These are phyloP conservation scores for Posidonia oceanica DNA, from an alignment of 116 monocot species.

Conservation along the genomic window DNA sequence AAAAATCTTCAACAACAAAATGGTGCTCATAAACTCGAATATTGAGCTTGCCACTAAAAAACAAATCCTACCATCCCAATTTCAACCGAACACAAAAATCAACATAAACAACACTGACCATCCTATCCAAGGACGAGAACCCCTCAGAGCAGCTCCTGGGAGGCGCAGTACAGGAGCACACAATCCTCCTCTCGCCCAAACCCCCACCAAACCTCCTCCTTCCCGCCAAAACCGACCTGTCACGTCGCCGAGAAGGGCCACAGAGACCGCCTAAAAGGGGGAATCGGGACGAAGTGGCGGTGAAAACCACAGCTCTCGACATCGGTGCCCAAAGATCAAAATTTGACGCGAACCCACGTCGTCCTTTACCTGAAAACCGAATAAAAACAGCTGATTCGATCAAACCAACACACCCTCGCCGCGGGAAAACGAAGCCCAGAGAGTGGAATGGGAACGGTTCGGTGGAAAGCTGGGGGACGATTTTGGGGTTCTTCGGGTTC, in stretches of 20 bases:
- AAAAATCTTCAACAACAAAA: too few species aligned
- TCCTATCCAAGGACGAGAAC: slow-evolving; percentile 5
- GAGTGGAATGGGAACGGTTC: too few species aligned
- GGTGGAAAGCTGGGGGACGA: too few species aligned
- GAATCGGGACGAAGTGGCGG: neutral
- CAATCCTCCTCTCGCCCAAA: neutral
- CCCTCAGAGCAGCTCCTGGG: slow-evolving; percentile 1
- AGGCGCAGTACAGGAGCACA: slow-evolving; percentile 1
- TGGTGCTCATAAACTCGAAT: too few species aligned
- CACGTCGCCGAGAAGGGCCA: neutral
- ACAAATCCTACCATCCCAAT: too few species aligned
- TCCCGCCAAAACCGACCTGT: neutral
- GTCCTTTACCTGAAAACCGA: too few species aligned
- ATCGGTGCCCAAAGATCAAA: neutral
- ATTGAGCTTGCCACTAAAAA: too few species aligned
- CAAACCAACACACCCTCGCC: too few species aligned
- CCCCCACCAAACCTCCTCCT: neutral
- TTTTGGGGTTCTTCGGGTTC: too few species aligned
- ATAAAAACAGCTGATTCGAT: too few species aligned
- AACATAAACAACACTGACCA: slow-evolving; percentile 1
- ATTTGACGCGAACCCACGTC: neutral
- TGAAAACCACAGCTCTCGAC: slow-evolving; percentile 1
- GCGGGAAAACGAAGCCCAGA: too few species aligned
- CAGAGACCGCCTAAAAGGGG: neutral
- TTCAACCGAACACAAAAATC: neutral